Conservation (phyloP, 106 monocot species). For the Chionographis japonica region DNA sequence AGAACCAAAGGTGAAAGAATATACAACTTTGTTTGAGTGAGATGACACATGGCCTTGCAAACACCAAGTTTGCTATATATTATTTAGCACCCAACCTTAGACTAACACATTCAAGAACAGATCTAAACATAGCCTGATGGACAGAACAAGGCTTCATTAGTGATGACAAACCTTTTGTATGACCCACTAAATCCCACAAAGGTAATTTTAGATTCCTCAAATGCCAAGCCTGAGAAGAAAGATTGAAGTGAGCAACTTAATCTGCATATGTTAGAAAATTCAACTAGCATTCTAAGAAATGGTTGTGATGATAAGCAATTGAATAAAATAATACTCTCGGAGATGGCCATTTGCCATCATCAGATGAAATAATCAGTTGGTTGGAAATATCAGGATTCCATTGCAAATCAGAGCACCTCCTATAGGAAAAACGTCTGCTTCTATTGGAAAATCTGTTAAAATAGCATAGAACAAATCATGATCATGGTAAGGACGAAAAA, state of each 20-base stretch:
- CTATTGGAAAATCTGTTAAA: conserved; percentile 73
- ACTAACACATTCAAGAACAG: no score
- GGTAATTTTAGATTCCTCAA: conserved; percentile 93
- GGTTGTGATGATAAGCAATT: not conserved
- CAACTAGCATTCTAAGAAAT: no score
- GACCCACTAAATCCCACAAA: conserved; percentile 84
- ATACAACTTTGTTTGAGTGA: no score
- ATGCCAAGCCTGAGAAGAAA: conserved; percentile 79
- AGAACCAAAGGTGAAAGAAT: no score
- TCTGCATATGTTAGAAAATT: not conserved
- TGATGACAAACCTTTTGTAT: conserved; percentile 66
- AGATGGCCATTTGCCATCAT: conserved; percentile 84
- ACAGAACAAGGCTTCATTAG: no score
- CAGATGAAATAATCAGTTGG: conserved; percentile 81
- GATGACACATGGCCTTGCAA: no score
- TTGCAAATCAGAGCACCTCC: conserved; percentile 90
- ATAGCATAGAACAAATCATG: conserved; percentile 9
- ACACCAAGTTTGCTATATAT: no score
- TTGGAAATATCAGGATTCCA: conserved; percentile 97
- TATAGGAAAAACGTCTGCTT: not conserved
- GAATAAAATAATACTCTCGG: conserved; percentile 43
- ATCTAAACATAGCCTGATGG: not conserved
- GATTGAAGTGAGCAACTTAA: not conserved
- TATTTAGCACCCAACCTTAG: no score
- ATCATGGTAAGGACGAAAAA: no score